Evolutionary conservation across 2,329 filamentous ascomycete species (phyloP).

Genomic region (Exophiala oligosperma): DNA sequence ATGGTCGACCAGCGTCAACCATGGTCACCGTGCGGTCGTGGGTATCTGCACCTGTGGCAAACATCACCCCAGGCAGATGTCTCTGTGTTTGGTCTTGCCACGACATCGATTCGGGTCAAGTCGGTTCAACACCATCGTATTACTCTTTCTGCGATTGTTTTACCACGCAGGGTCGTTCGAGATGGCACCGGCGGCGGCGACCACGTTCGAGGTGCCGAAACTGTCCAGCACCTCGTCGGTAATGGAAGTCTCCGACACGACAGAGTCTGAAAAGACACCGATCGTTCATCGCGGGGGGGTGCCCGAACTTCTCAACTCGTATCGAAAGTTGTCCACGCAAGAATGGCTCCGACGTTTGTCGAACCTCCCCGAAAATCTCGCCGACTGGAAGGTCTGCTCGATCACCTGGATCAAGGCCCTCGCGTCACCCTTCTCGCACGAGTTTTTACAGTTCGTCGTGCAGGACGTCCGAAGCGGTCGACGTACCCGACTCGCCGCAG

Average conservation of each 20-base stretch:
- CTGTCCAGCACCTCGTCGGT: not conserved
- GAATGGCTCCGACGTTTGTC: slow-evolving; percentile 9
- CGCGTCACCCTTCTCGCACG: slow-evolving; percentile 27
- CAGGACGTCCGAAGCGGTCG: slow-evolving; percentile 16
- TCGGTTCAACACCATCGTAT: slow-evolving; percentile 20
- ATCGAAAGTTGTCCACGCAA: slow-evolving; percentile 14
- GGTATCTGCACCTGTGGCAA: slow-evolving; percentile 14
- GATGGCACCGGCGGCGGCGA: not conserved
- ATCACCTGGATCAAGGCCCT: slow-evolving; percentile 29
- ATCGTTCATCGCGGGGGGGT: not conserved
- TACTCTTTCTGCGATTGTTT: slow-evolving; percentile 23
- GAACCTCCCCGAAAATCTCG: not conserved
- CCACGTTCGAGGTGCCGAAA: not conserved
- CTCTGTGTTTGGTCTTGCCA: slow-evolving; percentile 17
- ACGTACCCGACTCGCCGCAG: slow-evolving; percentile 18
- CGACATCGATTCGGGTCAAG: slow-evolving; percentile 22
- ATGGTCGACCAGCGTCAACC: slow-evolving; percentile 5
- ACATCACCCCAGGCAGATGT: slow-evolving; percentile 7
- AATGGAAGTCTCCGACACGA: not conserved
- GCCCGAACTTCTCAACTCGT: slow-evolving; percentile 8
- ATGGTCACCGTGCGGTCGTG: not conserved
- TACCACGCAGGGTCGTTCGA: slow-evolving; percentile 24
- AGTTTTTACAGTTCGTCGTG: slow-evolving; percentile 27
- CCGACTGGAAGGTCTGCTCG: slow-evolving; percentile 16
- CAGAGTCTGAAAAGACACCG: not conserved